Percentiles rank a stretch among this genome's conserved stretches.
Conservation (phyloP, 805 yeast genomes). For the Cyberlindnera saturnus region DNA sequence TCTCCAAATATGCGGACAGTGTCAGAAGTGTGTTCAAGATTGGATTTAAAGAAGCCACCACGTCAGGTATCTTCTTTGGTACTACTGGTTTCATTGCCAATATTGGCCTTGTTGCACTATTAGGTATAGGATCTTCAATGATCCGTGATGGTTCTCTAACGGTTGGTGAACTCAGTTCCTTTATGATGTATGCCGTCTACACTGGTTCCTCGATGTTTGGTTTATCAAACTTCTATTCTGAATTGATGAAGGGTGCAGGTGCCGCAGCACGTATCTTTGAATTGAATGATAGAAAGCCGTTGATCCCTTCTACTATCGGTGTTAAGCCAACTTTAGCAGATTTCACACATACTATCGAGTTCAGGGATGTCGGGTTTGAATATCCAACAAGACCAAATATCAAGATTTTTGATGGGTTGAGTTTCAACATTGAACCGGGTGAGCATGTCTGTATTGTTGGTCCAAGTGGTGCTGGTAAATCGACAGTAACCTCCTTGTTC, state of each 20-base stretch:
- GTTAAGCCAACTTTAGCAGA: constrained; percentile 28
- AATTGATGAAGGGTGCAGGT: constrained; percentile 95
- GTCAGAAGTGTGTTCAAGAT: constrained; percentile 59
- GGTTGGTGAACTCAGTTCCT: constrained; percentile 85
- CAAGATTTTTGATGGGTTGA: constrained; percentile 53
- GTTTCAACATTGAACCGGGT: constrained; percentile 63
- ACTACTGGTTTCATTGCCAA: constrained; percentile 84
- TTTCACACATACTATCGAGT: constrained; percentile 41
- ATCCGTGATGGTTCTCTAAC: constrained; percentile 71
- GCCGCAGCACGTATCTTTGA: constrained; percentile 92
- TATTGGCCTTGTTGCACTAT: constrained; percentile 64
- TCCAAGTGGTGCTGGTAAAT: constrained; percentile 95
- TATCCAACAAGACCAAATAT: constrained; percentile 84
- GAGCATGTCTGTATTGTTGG: constrained; percentile 93
- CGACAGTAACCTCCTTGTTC: constrained; percentile 75
- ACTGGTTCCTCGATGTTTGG: constrained; percentile 93
- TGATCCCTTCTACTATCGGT: constrained; percentile 65
- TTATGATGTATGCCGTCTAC: constrained; percentile 92
- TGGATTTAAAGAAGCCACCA: constrained; percentile 74
- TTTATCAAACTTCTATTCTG: constrained; percentile 84
- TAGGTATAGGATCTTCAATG: constrained; percentile 78
- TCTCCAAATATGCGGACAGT: constrained; percentile 66
- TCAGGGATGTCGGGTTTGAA: constrained; percentile 58
- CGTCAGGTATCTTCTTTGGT: constrained; percentile 72
- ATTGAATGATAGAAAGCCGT: constrained; percentile 70